Base-by-base conservation (phyloP, 2,329 filamentous ascomycete species). In the Zasmidium citrigriseum region DNA sequence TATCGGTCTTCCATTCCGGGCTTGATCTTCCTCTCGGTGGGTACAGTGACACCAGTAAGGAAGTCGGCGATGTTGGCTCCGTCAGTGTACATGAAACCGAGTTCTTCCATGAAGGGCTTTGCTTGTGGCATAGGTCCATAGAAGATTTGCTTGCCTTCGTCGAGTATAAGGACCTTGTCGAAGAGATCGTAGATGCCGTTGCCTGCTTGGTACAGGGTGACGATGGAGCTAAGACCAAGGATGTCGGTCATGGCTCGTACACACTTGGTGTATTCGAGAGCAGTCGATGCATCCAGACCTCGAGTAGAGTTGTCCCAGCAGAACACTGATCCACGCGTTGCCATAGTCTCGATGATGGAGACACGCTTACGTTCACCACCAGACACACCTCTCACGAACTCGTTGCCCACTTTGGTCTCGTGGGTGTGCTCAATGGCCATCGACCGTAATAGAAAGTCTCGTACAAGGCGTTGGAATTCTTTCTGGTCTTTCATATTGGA, bases 351-450 rank as follows among this genome's bases (percentile, higher is more conserved):
- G 3, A 86, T 83, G 52, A 90, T 88, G 1, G 85, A 88, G 0
- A 89, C 86, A 63, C 87, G 82, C 73, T 89, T 89, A 4, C 86
- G 75, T 70, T 90, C 87, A 25, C 88, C 87, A 24, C 87, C 87
- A 16, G 83, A 86, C 0, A 90, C 85, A 64, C 88, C 86, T 2
- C 87, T 81, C 0, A 89, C 78, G 58, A 81, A 88, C 38, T 85
- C 85, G 59, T 89, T 83, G 1, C 88, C 88, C 4, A 90, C 85
- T 66, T 86, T 88, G 4, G 88, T 90, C 23, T 86, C 79, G 14
- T 76, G 65, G 0, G 86, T 88, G 64, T 89, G 86, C 4, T 72
- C 73, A 22, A 88, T 86, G 0, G 79, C 75, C 77, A 87, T 81
- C 0, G 82, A 81, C 55, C 81, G 72, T 1, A 88, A 76, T 1